Evolutionary conservation across 306 rosid species (phyloP), one percentile per base, ranked within the genome.

Genomic region (Vigna nakashimae): DNA sequence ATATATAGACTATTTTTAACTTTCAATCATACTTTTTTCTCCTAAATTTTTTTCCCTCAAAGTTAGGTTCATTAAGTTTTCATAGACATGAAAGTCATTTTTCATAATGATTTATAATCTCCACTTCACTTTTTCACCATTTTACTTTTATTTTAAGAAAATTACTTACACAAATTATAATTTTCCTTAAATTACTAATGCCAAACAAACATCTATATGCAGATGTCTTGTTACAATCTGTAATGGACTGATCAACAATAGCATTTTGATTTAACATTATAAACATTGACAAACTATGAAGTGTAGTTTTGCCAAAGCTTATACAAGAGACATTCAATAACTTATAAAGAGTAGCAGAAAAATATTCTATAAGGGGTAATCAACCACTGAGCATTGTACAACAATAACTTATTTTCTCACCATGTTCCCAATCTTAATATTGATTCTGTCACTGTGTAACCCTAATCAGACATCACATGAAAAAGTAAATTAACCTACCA

Each of bases 361-460:
- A 74, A 77, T 49, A 79, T 46, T 82, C 34, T 57, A 62, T 36
- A 49, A 50, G 71, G 74, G 57, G 55, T 7, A 79, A 83, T 70
- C 73, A 53, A 81, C 69, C 46, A 75, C 64, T 50, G 80, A 84
- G 82, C 83, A 84, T 79, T 78, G 49, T 86, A 84, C 89, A 70
- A 72, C 85, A 87, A 75, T 51, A 46, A 85, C 85, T 90, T 88
- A 86, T 86, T 88, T 69, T 88, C 71, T 90, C 81, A 85, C 85
- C 45, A 74, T 86, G 82, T 81, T 89, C 87, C 81, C 84, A 90
- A 86, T 86, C 89, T 79, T 82, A 88, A 88, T 86, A 87, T 78
- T 82, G 77, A 85, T 85, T 84, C 77, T 66, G 46, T 9, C 46
- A 42, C 46, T 42, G 83, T 84, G 67, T 64, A 75, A 78, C 74